A percentile compares a stretch with the other conserved stretches of the same genome.
These are phyloP conservation scores for Beauveria medogensis DNA, from an alignment of 2,329 filamentous ascomycete species.

Conservation along the genomic window DNA sequence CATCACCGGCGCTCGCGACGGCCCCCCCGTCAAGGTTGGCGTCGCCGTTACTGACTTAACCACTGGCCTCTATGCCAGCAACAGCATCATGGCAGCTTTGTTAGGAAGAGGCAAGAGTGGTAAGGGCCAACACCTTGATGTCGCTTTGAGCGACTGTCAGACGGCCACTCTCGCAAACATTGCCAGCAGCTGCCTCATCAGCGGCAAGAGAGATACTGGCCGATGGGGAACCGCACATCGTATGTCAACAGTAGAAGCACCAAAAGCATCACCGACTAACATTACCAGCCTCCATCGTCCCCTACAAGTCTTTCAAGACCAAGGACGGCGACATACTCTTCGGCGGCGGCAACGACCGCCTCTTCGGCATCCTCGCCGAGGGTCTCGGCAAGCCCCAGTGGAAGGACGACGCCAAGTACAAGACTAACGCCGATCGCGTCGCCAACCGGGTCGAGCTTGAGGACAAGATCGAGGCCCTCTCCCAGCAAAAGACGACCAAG, in stretches of 20 bases:
- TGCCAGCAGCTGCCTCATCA: constrained; percentile 83
- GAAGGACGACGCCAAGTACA: constrained; percentile 51
- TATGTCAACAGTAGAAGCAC: constrained; percentile 31
- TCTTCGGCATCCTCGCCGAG: constrained; percentile 58
- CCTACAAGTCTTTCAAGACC: constrained; percentile 78
- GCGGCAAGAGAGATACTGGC: constrained; percentile 77
- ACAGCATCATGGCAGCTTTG: constrained; percentile 89
- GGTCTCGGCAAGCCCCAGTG: constrained; percentile 51
- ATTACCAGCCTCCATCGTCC: constrained; percentile 78
- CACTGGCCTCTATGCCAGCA: constrained; percentile 89
- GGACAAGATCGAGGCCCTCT: constrained; percentile 66
- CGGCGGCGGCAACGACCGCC: constrained; percentile 63
- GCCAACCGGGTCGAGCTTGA: constrained; percentile 72
- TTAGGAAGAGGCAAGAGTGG: constrained; percentile 67
- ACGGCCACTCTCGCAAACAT: constrained; percentile 93
- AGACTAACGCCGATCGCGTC: constrained; percentile 55
- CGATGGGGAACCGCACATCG: constrained; percentile 96
- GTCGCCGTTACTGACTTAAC: constrained; percentile 96
- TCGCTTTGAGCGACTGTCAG: constrained; percentile 86
- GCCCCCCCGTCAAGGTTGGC: constrained; percentile 91
- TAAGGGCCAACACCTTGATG: constrained; percentile 85
- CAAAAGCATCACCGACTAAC: not conserved
- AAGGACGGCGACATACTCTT: constrained; percentile 63
- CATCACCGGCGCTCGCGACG: constrained; percentile 83
- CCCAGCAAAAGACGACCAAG: constrained; percentile 67